Evolutionary conservation across 1,284 basidiomycete genomes (phyloP).

Genomic region (Sutorius eximius): DNA sequence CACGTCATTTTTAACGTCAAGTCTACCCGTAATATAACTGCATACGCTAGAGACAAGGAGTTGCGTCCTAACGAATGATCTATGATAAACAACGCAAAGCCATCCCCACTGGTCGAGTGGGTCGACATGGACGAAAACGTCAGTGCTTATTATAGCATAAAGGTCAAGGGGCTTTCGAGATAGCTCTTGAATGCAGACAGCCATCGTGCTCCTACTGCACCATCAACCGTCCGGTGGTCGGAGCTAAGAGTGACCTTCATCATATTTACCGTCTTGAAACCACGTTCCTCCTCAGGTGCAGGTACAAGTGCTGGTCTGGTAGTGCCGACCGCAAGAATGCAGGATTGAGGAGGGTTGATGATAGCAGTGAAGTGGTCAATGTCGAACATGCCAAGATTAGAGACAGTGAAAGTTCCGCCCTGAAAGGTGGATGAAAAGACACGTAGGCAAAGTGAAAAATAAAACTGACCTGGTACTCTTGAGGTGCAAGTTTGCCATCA

Average conservation of each 20-base stretch:
- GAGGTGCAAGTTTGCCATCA: slow-evolving; percentile 93
- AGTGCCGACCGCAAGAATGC: slow-evolving; percentile 93
- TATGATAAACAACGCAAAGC: slow-evolving; percentile 23
- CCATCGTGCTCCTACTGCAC: slow-evolving; percentile 90
- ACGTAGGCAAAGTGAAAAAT: background rate
- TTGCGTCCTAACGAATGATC: slow-evolving; percentile 20
- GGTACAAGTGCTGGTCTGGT: slow-evolving; percentile 88
- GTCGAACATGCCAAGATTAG: slow-evolving; percentile 99
- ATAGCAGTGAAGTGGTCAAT: slow-evolving; percentile 97
- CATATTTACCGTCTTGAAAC: slow-evolving; percentile 87
- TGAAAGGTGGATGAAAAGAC: slow-evolving; percentile 31
- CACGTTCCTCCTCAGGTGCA: slow-evolving; percentile 86
- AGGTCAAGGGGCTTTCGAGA: slow-evolving; percentile 93
- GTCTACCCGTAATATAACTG: slow-evolving; percentile 24
- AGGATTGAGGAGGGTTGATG: slow-evolving; percentile 98
- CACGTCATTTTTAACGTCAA: slow-evolving; percentile 1
- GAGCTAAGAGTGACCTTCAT: slow-evolving; percentile 98
- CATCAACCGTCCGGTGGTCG: slow-evolving; percentile 95
- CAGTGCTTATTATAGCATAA: slow-evolving; percentile 71
- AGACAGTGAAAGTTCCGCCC: slow-evolving; percentile 99
- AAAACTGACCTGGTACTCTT: slow-evolving; percentile 84
- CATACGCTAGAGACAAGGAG: slow-evolving; percentile 11
- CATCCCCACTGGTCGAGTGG: background rate
- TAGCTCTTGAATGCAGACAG: slow-evolving; percentile 94
- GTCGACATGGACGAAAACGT: slow-evolving; percentile 1